Evolutionary conservation across 176 grass and related monocot species (phyloP), one percentile per base, ranked within the genome.

Genomic region (Thalia dealbata): DNA sequence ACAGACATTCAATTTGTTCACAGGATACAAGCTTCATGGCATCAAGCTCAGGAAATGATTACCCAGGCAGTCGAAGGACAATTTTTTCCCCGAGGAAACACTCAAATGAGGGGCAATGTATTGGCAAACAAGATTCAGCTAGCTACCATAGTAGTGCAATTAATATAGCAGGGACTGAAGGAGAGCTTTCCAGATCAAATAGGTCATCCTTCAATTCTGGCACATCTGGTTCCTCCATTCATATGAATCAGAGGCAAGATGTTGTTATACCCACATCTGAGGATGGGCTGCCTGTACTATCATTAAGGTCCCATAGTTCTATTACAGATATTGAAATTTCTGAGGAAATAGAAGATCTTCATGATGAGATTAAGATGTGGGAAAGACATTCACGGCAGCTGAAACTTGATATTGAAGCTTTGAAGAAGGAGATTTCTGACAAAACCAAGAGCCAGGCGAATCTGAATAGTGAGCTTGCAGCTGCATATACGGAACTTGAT

Each of bases 31-130:
- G 82, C 78, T 85, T 85, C 54, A 87, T 86, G 70, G 56, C 67
- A 69, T 86, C 89, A 75, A 86, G 90, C n/a, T 96, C 92, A 67
- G 92, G 89, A 76, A 89, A 82, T 80, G 92, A 86, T 64, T 84
- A 96, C 76, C 92, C 92, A 67, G 92, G 92, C 73, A 89, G 15
- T 58, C 19, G 54, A 3, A 58, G 67, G 88, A 84, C 85, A 79
- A 80, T 84, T 52, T 78, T 91, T 62, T 96, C 87, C 73, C 85
- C 85, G 18, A 78, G 75, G 61, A 77, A 86, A 41, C 78, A 71
- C 50, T 82, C 62, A 25, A 85, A 72, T 76, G 81, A 29, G 8
- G 78, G 59, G 76, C 77, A 69, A 30, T 68, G 78, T 35, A 78
- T 81, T 52, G 83, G 76, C 41, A 79, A 76, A 73, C 73, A 91